Evolutionary conservation across 2,329 filamentous ascomycete genomes (phyloP), one percentile per base, ranked within the genome.

Genomic region (Aphanoascus verrucosus): DNA sequence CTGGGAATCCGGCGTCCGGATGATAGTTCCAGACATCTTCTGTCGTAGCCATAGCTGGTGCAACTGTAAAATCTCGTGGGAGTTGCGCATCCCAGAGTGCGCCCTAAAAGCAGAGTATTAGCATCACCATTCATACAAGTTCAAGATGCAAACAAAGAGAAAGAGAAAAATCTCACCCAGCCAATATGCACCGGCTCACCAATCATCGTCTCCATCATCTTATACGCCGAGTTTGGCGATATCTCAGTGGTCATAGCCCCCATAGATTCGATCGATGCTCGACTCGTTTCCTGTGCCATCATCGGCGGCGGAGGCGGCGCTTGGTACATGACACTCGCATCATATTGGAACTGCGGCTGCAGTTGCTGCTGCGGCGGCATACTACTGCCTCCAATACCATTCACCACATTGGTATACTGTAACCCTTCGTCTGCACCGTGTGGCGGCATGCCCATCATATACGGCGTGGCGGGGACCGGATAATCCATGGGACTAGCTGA

Each of bases 171-270:
- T 38, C 46, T 45, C 34, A 54, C 52, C 52, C 52, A 54, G 28
- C 48, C 52, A 40, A 40, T 9, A 14, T 49, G 15, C 12, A 44
- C 15, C 42, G 52, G 52, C 40, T 15, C 40, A 40, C 40, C 38
- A 3, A 44, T 37, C 40, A 54, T 54, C 8, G 28, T 31, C 35
- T 54, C 52, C 41, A 49, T 38, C 31, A 54, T 31, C n/a, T 40
- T 50, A 20, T 47, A 53, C 12, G 46, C 46, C n/a, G 45, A 34
- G 15, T 31, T 17, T 5, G 41, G 7, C 42, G 52, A 50, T n/a
- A 54, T 44, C 31, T 35, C 52, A 17, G 34, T 23, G 11, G n/a
- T 35, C 37, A 50, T 43, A 15, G 48, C 3, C 15, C 8, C 37
- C 28, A 50, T 12, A 15, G 48, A 12, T 11, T 15, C 37, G n/a